phyloP scores from a whole-genome alignment of 169 alveolate genomes.

The Babesia gibsoni region DNA sequence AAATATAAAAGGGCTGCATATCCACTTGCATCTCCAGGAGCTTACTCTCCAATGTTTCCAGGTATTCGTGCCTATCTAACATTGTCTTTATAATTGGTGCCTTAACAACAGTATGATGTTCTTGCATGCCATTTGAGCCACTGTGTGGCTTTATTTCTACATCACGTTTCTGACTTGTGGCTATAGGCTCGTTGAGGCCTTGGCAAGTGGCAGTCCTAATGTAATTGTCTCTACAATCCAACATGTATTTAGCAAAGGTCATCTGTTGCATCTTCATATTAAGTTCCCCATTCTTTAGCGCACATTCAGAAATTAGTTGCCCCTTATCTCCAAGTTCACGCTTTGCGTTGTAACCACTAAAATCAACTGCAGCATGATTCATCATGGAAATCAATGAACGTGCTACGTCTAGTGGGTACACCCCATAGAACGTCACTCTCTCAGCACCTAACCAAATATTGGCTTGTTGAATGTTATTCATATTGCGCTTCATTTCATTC shows the following conservation, averaged over 20 bases:
- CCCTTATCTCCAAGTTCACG: neutral
- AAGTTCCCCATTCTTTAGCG: neutral
- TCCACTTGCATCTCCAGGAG: conserved; percentile 5
- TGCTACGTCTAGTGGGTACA: neutral
- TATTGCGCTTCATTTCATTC: neutral
- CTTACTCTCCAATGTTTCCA: conserved; percentile 5
- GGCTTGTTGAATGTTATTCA: neutral
- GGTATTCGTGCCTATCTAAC: conserved; percentile 4
- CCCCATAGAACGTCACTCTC: neutral
- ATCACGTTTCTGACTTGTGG: no score
- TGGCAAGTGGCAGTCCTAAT: neutral
- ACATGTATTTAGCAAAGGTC: conserved; percentile 13
- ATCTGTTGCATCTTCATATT: neutral
- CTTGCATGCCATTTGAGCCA: no score
- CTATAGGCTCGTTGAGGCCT: no score
- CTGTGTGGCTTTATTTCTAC: no score
- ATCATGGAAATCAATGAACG: neutral
- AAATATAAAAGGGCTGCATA: neutral
- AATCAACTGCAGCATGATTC: neutral
- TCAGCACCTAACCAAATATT: conserved; percentile 11
- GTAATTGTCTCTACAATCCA: neutral
- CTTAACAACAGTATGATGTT: no score
- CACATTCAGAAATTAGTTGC: neutral
- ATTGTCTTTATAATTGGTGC: neutral
- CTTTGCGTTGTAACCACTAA: neutral